Conservation (phyloP, 2,329 filamentous ascomycete species). For the Colletotrichum plurivorum region DNA sequence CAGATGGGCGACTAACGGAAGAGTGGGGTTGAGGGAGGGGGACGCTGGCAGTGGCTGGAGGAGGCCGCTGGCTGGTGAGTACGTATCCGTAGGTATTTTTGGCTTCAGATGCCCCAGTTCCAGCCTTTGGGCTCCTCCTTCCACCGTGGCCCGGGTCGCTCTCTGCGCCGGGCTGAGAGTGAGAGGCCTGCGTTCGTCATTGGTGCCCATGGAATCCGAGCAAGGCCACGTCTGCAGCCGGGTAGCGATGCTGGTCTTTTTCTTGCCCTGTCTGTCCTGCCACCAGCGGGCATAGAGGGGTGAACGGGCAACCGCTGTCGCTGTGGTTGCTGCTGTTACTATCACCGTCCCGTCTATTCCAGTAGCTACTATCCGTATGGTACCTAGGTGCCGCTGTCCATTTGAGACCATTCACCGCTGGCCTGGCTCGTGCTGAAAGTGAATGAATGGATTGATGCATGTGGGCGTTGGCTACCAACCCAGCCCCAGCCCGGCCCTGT, state of each 20-base stretch:
- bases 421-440: background rate
- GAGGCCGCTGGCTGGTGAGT: background rate
- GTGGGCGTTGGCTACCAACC: background rate
- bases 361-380: background rate
- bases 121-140: background rate
- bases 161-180: background rate
- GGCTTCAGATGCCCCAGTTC: constrained; percentile 22
- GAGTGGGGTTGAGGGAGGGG: background rate
- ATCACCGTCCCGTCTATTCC: background rate
- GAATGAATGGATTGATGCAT: background rate
- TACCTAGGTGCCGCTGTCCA: background rate
- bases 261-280: background rate
- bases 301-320: background rate
- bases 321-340: background rate
- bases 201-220: constrained; percentile 12
- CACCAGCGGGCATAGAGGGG: background rate
- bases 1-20: constrained; percentile 1
- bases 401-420: background rate
- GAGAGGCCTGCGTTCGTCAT: constrained; percentile 9
- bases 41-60: constrained; percentile 31
- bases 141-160: constrained; percentile 2
- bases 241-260: constrained; percentile 9
- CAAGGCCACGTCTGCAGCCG: constrained; percentile 16
- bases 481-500: background rate
- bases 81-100: constrained; percentile 27